Evolutionary conservation across 2,329 filamentous ascomycete genomes (phyloP).

Genomic region (Phyllosticta paracitricarpa): DNA sequence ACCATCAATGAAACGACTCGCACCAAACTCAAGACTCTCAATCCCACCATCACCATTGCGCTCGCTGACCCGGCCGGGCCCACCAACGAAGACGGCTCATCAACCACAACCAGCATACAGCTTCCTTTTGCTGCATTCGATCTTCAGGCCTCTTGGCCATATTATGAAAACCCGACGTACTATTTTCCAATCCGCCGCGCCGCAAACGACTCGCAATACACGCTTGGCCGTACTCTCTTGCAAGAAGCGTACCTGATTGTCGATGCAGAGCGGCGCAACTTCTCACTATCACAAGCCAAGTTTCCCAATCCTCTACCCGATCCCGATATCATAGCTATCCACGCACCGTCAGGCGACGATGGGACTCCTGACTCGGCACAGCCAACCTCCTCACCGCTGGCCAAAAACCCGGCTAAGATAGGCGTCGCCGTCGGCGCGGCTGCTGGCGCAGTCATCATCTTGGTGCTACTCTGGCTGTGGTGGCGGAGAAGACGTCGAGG

Average conservation of each 20-base stretch:
- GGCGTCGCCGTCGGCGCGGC: neutral
- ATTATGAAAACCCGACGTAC: neutral
- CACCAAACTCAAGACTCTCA: slow-evolving; percentile 19
- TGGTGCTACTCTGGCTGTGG: neutral
- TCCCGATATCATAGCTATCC: neutral
- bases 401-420: neutral
- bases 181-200: slow-evolving; percentile 32
- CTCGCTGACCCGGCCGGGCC: slow-evolving; percentile 19
- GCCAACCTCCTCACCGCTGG: neutral
- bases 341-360: neutral
- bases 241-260: slow-evolving; percentile 30
- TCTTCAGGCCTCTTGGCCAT: neutral
- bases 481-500: neutral
- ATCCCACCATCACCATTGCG: slow-evolving; percentile 30
- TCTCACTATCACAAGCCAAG: slow-evolving; percentile 15
- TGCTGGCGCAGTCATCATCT: neutral
- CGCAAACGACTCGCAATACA: slow-evolving; percentile 20
- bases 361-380: neutral
- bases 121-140: slow-evolving; percentile 6
- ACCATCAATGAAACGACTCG: slow-evolving; percentile 30
- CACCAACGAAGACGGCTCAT: neutral
- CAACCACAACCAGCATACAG: neutral
- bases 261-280: slow-evolving; percentile 26
- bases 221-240: slow-evolving; percentile 25
- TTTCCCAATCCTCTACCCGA: slow-evolving; percentile 1